These are phyloP conservation scores for Lasiosphaeria hispida DNA, from an alignment of 495 filamentous ascomycete species.

Conservation along the genomic window DNA sequence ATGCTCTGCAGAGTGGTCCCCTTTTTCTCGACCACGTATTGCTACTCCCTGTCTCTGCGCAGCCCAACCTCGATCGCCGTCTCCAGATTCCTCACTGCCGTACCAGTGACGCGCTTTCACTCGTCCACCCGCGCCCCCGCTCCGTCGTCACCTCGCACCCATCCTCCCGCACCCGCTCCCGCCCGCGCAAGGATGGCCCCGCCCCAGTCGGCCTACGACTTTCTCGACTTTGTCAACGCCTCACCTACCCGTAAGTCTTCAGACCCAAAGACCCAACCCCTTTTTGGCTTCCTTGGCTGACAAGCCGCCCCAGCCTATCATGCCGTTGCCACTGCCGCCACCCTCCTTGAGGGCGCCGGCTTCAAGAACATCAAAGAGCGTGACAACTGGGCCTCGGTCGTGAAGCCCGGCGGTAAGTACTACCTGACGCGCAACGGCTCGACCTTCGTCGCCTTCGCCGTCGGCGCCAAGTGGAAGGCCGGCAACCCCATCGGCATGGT, in stretches of 20 bases:
- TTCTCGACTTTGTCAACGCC: conserved; percentile 89
- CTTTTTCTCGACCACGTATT: background rate
- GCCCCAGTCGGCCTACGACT: conserved; percentile 69
- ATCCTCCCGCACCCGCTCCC: conserved; percentile 14
- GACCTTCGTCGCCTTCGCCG: conserved; percentile 90
- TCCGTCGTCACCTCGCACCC: too few relatives aligned
- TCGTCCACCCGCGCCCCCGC: background rate
- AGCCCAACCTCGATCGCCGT: background rate
- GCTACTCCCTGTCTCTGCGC: background rate
- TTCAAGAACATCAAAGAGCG: conserved; percentile 89
- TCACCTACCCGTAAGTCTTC: conserved; percentile 80
- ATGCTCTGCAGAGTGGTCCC: too few relatives aligned
- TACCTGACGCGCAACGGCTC: conserved; percentile 93
- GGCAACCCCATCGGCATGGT: conserved; percentile 95
- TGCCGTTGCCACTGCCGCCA: conserved; percentile 76
- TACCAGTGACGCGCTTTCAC: background rate
- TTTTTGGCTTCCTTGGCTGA: background rate
- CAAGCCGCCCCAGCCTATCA: conserved; percentile 70
- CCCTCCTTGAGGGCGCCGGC: conserved; percentile 72
- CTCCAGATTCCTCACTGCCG: background rate
- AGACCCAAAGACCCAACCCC: background rate
- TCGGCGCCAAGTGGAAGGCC: conserved; percentile 89
- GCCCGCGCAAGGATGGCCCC: conserved; percentile 52
- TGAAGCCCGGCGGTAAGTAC: conserved; percentile 89
- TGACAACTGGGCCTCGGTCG: conserved; percentile 77